phyloP scores from a whole-genome alignment of 2,329 filamentous ascomycete genomes.

The Sordariomycetes sp. region DNA sequence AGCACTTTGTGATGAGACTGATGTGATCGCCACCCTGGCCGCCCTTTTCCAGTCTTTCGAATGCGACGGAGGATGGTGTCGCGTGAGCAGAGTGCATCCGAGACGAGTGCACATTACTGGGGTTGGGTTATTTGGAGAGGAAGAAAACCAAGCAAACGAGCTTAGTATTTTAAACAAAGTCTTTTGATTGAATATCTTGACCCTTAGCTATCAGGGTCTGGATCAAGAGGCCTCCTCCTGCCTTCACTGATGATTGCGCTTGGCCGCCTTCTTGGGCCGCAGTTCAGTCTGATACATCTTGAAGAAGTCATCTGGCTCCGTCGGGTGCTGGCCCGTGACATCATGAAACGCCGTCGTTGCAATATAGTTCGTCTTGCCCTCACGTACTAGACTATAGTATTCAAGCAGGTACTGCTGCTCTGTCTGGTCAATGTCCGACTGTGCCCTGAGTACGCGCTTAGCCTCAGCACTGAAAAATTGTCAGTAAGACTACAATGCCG shows the following conservation, averaged over 20 bases:
- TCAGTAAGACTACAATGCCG: background rate
- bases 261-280: conserved; percentile 9
- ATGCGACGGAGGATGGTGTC: too few species aligned
- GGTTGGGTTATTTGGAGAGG: too few species aligned
- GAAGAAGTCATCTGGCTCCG: conserved; percentile 38
- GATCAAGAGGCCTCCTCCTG: too few species aligned
- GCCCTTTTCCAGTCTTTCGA: too few species aligned
- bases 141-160: too few species aligned
- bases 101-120: too few species aligned
- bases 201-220: conserved; percentile 22
- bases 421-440: conserved; percentile 15
- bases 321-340: conserved; percentile 34
- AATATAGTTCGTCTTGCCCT: conserved; percentile 46
- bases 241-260: conserved; percentile 5
- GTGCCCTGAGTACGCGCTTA: conserved; percentile 2
- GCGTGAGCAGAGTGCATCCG: too few species aligned
- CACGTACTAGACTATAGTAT: conserved; percentile 41
- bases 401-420: conserved; percentile 39
- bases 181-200: too few species aligned
- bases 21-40: too few species aligned
- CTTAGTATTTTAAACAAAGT: too few species aligned
- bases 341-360: conserved; percentile 39
- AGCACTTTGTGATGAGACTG: too few species aligned
- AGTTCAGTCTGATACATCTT: conserved; percentile 25
- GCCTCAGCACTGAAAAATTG: background rate